Evolutionary conservation across 2,329 filamentous ascomycete species (phyloP), one percentile per base, ranked within the genome.

Genomic region (Pseudocercospora fijiensis): DNA sequence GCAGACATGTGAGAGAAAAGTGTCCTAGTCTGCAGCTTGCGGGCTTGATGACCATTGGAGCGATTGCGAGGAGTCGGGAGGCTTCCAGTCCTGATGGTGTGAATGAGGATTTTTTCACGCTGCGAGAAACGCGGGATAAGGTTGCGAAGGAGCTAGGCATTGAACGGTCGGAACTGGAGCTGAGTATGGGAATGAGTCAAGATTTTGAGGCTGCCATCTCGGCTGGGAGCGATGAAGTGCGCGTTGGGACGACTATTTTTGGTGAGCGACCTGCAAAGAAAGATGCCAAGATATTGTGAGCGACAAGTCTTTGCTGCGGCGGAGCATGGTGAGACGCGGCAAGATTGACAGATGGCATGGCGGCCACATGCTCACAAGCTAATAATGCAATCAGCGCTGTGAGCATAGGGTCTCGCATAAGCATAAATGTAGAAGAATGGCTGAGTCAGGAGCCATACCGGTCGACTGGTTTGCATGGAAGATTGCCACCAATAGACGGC

Each of bases 181-280:
- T 98, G 78, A 97, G 93, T 78, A 99, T 99, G 94, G 94, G 94
- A 6, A 99, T 99, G 95, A 97, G 92, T 75, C 88, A 91, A 73
- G 95, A 99, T 77, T 99, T 94, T 76, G 93, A 96, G 80, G 90
- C 89, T 7, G 95, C 95, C 0, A 88, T 98, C 73, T 79, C 78
- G 11, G 81, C 92, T 81, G 95, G 95, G 0, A 97, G 93, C 78
- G 84, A 86, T 70, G 92, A 98, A 82, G 93, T 99, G 5, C 85
- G 95, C 63, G 87, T 99, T 8, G 95, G 95, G 1, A 98, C 92
- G 74, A 94, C 91, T 1, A 96, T 99, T 63, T 99, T 99, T 76
- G 95, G 95, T 1, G 81, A 88, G 74, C 84, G 95, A 73, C 92
- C 92, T 16, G 82, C 86, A 41, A 96, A 89, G 83, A 86, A 86